Conservation (phyloP, 2,329 filamentous ascomycete species). For the Colletotrichum echinochloae region DNA sequence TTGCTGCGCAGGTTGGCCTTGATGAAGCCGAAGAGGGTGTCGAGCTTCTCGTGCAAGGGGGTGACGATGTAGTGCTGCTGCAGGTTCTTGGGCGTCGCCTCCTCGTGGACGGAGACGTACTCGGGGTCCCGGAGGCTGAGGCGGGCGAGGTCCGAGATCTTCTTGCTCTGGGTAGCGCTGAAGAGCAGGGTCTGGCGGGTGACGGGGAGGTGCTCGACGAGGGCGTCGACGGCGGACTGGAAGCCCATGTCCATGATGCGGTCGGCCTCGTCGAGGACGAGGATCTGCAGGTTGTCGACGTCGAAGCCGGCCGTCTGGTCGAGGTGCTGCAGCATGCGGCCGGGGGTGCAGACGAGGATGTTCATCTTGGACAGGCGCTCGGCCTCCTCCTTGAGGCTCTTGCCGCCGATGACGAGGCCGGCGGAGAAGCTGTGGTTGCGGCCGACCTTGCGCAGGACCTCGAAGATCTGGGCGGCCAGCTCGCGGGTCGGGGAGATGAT, state of each 20-base stretch:
- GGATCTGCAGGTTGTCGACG: conserved; percentile 89
- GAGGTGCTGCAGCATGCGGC: conserved; percentile 93
- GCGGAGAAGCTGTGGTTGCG: conserved; percentile 91
- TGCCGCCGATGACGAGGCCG: conserved; percentile 92
- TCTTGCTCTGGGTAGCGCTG: conserved; percentile 95
- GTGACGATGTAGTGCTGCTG: conserved; percentile 94
- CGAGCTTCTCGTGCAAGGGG: conserved; percentile 87
- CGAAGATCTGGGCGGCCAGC: conserved; percentile 95
- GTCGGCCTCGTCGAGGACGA: conserved; percentile 96
- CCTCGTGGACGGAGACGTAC: conserved; percentile 94
- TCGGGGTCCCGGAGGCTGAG: conserved; percentile 91
- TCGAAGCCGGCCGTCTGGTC: conserved; percentile 93
- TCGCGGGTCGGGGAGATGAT: conserved; percentile 96
- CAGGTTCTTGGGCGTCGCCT: conserved; percentile 84
- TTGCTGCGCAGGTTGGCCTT: conserved; percentile 92
- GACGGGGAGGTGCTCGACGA: conserved; percentile 89
- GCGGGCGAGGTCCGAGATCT: conserved; percentile 90
- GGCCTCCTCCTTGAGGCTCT: conserved; percentile 87
- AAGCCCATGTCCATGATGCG: conserved; percentile 99
- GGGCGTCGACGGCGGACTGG: conserved; percentile 87
- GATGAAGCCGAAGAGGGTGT: conserved; percentile 93
- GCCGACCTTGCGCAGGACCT: conserved; percentile 91
- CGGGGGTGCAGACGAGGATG: conserved; percentile 94
- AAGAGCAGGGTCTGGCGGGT: conserved; percentile 92
- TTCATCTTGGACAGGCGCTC: conserved; percentile 93